Base-by-base conservation (phyloP, 1,139 yeast species). In the Suhomyces chickasaworum region DNA sequence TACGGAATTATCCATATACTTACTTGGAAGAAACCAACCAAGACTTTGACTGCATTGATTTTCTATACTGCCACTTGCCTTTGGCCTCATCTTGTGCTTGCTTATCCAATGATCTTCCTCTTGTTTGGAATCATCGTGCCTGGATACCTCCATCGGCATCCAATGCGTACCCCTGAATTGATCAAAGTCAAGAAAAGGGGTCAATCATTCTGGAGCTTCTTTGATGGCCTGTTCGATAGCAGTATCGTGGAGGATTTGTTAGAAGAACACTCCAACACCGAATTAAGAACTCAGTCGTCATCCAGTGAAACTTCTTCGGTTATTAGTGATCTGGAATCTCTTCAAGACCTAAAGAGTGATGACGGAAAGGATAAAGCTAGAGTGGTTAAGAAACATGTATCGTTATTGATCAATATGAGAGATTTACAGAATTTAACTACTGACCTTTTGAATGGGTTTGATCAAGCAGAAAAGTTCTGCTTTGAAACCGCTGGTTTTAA, bases 61-160 rank as follows among this genome's bases (percentile, higher is more conserved):
- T 53, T 78, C 4, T 80, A 83, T 49, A 82, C 90, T 0, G 71
- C 81, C 49, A 70, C 80, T 2, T 83, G 88, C 57, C 64, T 86
- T 37, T 78, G 87, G 69, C 97, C 97, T 0, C 84, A 83, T 59
- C 66, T 87, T 42, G 70, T 89, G 7, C 64, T 85, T 32, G 77
- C 83, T 1, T 69, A 84, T 36, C 97, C 97, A 0, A 59, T 87
- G 32, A 51, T 84, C 1, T 76, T 72, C 42, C 48, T 88, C 4
- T 61, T 86, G 32, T 71, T 77, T 50, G 84, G 83, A 0, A 68
- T 86, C 2, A 73, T 89, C 68, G 70, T 86, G 1, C 93, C 95
- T 0, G 89, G 88, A 1, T 90, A 84, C 58, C 69, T 81, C 17
- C 72, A 77, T 44, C 73, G 89, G 45, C 96, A 89, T 60, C 96